A percentile compares a stretch with the other conserved stretches of the same genome.
Conservation (phyloP, 1,284 basidiomycete species). For the Peniophora sp. region DNA sequence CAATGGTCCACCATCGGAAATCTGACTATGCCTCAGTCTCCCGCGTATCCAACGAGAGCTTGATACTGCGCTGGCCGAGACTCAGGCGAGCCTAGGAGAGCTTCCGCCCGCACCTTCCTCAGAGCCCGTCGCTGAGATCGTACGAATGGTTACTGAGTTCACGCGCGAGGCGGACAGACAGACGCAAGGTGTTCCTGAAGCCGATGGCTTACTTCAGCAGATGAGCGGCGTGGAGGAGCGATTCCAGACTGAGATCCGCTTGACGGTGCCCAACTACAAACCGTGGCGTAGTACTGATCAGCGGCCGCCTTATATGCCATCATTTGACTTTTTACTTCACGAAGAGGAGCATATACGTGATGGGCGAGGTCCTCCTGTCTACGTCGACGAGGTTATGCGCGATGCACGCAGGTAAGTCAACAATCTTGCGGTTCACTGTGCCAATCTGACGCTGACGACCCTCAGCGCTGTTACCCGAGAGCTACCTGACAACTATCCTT, state of each 20-base stretch:
- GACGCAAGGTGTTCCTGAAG: slow-evolving; percentile 42
- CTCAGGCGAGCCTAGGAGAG: slow-evolving; percentile 23
- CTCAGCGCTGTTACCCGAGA: slow-evolving; percentile 57
- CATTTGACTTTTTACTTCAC: slow-evolving; percentile 31
- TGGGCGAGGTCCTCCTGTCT: slow-evolving; percentile 23
- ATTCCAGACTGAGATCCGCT: slow-evolving; percentile 38
- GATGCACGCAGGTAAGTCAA: slow-evolving; percentile 37
- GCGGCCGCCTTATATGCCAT: slow-evolving; percentile 3
- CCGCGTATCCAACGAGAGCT: slow-evolving; percentile 49
- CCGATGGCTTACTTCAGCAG: slow-evolving; percentile 40
- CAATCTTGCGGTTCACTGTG: background rate
- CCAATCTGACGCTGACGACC: background rate
- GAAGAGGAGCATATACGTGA: slow-evolving; percentile 17
- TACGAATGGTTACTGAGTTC: slow-evolving; percentile 37
- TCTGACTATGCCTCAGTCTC: slow-evolving; percentile 30
- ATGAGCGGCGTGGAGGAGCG: slow-evolving; percentile 40
- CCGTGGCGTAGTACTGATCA: slow-evolving; percentile 16
- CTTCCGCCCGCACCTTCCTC: slow-evolving; percentile 44
- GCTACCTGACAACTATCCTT: slow-evolving; percentile 56
- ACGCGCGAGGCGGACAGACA: slow-evolving; percentile 31
- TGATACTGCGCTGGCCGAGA: slow-evolving; percentile 30
- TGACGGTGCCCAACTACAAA: slow-evolving; percentile 42
- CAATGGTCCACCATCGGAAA: too few relatives aligned
- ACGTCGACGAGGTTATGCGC: slow-evolving; percentile 47
- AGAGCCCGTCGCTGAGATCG: slow-evolving; percentile 47